These are phyloP conservation scores for Lindgomyces ingoldianus DNA, from an alignment of 495 filamentous ascomycete species.

Conservation along the genomic window DNA sequence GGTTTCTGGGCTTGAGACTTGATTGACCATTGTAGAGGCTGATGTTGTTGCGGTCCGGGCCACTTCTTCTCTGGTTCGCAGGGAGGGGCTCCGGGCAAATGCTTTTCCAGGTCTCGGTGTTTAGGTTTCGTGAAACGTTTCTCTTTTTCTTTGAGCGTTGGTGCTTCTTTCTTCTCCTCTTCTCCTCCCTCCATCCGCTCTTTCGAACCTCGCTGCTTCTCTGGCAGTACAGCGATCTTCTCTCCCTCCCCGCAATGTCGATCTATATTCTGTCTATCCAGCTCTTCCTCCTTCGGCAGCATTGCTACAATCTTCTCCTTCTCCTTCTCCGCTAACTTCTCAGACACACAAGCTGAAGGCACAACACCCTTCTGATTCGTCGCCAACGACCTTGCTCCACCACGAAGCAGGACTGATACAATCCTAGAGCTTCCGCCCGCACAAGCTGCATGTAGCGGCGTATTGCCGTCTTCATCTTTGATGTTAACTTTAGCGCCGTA, in stretches of 20 bases:
- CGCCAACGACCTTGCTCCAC: slow-evolving; percentile 11
- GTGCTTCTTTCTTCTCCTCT: too few species aligned
- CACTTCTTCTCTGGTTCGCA: not conserved
- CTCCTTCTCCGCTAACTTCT: slow-evolving; percentile 11
- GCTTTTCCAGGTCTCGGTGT: not conserved
- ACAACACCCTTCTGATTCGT: slow-evolving; percentile 11
- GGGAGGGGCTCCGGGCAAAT: not conserved
- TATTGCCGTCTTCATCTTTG: slow-evolving; percentile 19
- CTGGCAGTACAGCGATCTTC: not conserved
- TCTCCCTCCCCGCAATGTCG: not conserved
- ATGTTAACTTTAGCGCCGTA: slow-evolving; percentile 11
- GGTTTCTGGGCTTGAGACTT: not conserved
- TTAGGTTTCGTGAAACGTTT: not conserved
- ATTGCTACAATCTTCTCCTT: slow-evolving; percentile 13
- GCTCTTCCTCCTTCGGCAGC: slow-evolving; percentile 19
- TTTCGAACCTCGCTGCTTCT: too few species aligned
- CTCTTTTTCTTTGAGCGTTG: too few species aligned
- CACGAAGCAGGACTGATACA: slow-evolving; percentile 6
- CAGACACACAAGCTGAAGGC: slow-evolving; percentile 1
- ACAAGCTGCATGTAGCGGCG: slow-evolving; percentile 14
- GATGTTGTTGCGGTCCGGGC: not conserved
- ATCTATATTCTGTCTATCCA: not conserved
- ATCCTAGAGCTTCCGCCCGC: slow-evolving; percentile 3
- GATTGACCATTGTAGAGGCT: not conserved
- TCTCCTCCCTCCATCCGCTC: too few species aligned